phyloP scores from a whole-genome alignment of 106 monocot species.

The Dendrobium nobile region DNA sequence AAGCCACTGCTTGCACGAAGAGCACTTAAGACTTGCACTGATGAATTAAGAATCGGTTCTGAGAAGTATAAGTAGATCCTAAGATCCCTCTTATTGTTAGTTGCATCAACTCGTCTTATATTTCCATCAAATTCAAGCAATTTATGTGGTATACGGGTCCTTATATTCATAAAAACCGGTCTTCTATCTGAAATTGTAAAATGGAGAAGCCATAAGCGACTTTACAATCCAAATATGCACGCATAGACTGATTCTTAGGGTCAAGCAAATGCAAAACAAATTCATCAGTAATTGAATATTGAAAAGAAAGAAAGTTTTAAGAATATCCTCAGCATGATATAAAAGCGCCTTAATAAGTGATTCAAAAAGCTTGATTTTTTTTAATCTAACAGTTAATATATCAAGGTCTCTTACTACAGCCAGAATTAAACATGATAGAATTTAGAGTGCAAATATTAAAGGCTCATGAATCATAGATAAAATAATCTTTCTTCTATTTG shows the following conservation, averaged over 20 bases:
- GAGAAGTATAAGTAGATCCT: conserved; percentile 77
- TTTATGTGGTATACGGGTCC: conserved; percentile 51
- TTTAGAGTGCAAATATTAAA: not conserved
- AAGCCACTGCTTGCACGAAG: conserved; percentile 52
- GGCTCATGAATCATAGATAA: not conserved
- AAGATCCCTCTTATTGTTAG: conserved; percentile 51
- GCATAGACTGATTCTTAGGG: not conserved
- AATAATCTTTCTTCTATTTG: not conserved
- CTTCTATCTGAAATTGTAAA: conserved; percentile 63
- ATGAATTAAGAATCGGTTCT: conserved; percentile 77
- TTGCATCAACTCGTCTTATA: conserved; percentile 66
- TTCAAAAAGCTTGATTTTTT: not conserved
- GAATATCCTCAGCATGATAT: not conserved
- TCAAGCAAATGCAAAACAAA: not conserved
- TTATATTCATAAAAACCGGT: conserved; percentile 45
- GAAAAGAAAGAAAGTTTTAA: not conserved
- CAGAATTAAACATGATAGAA: not conserved
- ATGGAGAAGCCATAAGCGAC: not conserved
- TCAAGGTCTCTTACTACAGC: not conserved
- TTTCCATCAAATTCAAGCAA: conserved; percentile 52
- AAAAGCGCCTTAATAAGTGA: not conserved
- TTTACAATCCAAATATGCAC: not conserved
- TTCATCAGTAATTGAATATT: not conserved
- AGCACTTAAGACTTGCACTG: conserved; percentile 49
- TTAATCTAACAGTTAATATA: not conserved